Conservation (phyloP, 2,329 filamentous ascomycete species). For the Pestalotiopsis sp. region DNA sequence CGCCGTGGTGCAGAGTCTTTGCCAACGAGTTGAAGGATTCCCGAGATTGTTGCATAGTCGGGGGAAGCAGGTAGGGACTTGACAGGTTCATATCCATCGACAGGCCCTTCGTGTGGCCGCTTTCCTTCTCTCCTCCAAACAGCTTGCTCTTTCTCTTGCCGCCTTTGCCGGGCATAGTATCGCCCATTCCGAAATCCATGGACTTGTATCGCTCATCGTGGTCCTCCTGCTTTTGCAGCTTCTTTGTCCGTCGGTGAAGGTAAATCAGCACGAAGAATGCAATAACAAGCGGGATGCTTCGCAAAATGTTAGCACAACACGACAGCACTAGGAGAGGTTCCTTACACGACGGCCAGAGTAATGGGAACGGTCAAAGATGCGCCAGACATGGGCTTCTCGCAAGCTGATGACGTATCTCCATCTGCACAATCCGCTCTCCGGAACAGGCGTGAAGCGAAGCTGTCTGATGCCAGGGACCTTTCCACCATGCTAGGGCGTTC, state of each 20-base stretch:
- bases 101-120: conserved; percentile 52
- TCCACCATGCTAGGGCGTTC: not conserved
- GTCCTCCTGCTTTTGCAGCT: conserved; percentile 76
- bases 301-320: conserved; percentile 3
- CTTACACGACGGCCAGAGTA: conserved; percentile 71
- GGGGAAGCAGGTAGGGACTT: conserved; percentile 93
- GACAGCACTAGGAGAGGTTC: conserved; percentile 25
- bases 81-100: conserved; percentile 76
- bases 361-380: conserved; percentile 63
- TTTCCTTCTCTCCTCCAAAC: conserved; percentile 60
- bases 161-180: conserved; percentile 40
- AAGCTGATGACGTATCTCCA: conserved; percentile 42
- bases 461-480: conserved; percentile 11
- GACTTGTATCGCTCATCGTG: conserved; percentile 84
- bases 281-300: conserved; percentile 74
- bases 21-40: conserved; percentile 89
- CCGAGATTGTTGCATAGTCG: conserved; percentile 74
- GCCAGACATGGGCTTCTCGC: conserved; percentile 60
- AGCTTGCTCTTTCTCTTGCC: conserved; percentile 48
- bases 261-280: conserved; percentile 71
- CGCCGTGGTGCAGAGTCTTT: conserved; percentile 70
- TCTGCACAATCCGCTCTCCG: conserved; percentile 16
- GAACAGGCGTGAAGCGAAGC: conserved; percentile 12
- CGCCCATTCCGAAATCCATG: conserved; percentile 84
- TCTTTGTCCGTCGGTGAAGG: conserved; percentile 78